Conservation (phyloP, 805 yeast genomes). For the Pichia cephalocereana region DNA sequence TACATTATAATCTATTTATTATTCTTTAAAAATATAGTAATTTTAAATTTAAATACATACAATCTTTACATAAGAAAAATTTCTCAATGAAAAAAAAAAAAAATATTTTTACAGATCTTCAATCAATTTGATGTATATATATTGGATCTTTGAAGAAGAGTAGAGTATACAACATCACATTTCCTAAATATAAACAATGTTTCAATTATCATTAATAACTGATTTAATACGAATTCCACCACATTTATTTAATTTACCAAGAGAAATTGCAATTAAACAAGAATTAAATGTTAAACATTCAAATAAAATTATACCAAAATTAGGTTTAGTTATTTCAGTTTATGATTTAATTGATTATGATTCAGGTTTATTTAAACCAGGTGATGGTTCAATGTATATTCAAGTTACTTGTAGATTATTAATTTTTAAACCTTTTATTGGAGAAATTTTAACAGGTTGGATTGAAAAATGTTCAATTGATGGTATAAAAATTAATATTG, state of each 20-base stretch:
- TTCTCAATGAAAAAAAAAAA: too few relatives aligned
- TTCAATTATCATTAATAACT: slow-evolving; percentile 67
- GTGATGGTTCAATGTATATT: slow-evolving; percentile 85
- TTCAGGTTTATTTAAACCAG: slow-evolving; percentile 86
- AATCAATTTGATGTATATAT: too few relatives aligned
- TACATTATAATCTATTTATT: neutral
- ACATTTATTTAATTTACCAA: slow-evolving; percentile 63
- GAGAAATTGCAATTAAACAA: slow-evolving; percentile 62
- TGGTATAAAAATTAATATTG: slow-evolving; percentile 79
- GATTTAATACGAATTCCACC: slow-evolving; percentile 90
- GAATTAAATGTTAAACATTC: slow-evolving; percentile 81
- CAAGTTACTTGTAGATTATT: slow-evolving; percentile 66
- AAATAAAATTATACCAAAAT: slow-evolving; percentile 71
- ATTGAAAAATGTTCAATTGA: slow-evolving; percentile 79
- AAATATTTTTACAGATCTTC: too few relatives aligned
- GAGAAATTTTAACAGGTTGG: slow-evolving; percentile 91
- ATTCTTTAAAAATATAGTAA: neutral
- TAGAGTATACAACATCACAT: too few relatives aligned
- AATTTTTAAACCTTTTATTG: slow-evolving; percentile 89
- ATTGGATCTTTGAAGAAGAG: too few relatives aligned
- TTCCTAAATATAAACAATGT: slow-evolving; percentile 40
- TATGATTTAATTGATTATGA: slow-evolving; percentile 78
- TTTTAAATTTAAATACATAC: too few relatives aligned
- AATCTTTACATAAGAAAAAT: too few relatives aligned
- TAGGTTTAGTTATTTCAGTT: slow-evolving; percentile 77